phyloP scores from a whole-genome alignment of 352 stramenopile species.

The Phytophthora constricta region DNA sequence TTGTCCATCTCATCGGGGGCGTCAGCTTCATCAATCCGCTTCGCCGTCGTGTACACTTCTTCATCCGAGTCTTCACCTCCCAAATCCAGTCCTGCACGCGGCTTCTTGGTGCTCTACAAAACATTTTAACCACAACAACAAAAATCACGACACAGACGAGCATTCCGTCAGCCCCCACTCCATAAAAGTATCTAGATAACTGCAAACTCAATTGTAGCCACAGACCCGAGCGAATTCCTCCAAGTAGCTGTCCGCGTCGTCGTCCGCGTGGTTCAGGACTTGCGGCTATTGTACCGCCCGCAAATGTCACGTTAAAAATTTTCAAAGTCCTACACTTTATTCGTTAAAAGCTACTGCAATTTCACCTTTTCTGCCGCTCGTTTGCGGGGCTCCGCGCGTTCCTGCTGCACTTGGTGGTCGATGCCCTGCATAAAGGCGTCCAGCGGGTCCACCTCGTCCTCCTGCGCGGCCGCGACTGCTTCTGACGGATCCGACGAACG shows the following conservation, averaged over 20 bases:
- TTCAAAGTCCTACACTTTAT: not conserved
- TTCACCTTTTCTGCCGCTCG: constrained; percentile 46
- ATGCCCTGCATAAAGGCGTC: constrained; percentile 90
- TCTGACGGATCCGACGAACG: not conserved
- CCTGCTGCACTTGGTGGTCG: constrained; percentile 67
- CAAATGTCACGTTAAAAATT: not conserved
- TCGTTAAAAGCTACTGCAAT: not conserved
- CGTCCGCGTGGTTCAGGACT: constrained; percentile 44
- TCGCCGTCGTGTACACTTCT: constrained; percentile 77
- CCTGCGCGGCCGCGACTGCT: constrained; percentile 2
- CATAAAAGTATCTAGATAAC: constrained; percentile 5
- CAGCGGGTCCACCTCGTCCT: constrained; percentile 79
- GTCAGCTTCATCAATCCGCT: constrained; percentile 44
- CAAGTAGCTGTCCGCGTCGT: constrained; percentile 41
- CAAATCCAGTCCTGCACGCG: constrained; percentile 11
- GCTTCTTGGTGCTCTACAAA: constrained; percentile 49
- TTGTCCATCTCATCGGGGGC: constrained; percentile 45
- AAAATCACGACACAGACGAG: constrained; percentile 1
- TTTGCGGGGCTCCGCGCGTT: constrained; percentile 32
- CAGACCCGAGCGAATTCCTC: constrained; percentile 41
- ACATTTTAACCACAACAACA: constrained; percentile 3
- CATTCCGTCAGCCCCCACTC: not conserved
- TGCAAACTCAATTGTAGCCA: not conserved
- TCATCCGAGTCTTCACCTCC: constrained; percentile 64
- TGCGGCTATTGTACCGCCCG: too few species aligned